phyloP scores from a whole-genome alignment of 2,329 filamentous ascomycete species.

The Talaromyces sp. region DNA sequence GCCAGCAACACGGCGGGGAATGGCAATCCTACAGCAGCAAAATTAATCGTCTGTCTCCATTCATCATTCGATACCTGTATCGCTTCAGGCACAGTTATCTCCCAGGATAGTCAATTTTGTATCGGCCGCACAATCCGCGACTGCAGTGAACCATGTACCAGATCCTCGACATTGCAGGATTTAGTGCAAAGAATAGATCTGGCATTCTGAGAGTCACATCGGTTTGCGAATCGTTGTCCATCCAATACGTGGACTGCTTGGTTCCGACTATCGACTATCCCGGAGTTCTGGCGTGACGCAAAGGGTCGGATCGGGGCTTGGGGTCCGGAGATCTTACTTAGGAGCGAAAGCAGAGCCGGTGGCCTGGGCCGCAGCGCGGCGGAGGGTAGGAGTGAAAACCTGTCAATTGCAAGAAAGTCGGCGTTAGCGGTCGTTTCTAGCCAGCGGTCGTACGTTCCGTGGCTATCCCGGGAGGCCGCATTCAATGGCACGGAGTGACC shows the following conservation, averaged over 20 bases:
- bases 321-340: constrained; percentile 49
- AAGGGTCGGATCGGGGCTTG: constrained; percentile 1
- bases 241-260: neutral
- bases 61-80: neutral
- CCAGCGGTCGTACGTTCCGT: constrained; percentile 5
- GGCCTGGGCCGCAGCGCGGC: constrained; percentile 46
- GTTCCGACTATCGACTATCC: neutral
- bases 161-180: neutral
- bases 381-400: constrained; percentile 38
- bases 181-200: no score
- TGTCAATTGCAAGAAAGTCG: constrained; percentile 11
- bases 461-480: constrained; percentile 15
- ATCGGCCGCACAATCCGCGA: neutral
- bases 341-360: constrained; percentile 62
- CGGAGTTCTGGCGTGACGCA: neutral
- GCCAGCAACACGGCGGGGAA: constrained; percentile 53
- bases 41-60: neutral
- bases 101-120: neutral
- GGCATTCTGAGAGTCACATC: neutral
- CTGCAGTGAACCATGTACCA: neutral
- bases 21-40: constrained; percentile 50
- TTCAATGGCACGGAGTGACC: constrained; percentile 8
- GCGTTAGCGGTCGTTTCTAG: constrained; percentile 25
- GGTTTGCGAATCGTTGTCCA: neutral
- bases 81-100: neutral